Base-by-base conservation (phyloP, 2,329 filamentous ascomycete genomes). In the Pseudocercospora cruenta region DNA sequence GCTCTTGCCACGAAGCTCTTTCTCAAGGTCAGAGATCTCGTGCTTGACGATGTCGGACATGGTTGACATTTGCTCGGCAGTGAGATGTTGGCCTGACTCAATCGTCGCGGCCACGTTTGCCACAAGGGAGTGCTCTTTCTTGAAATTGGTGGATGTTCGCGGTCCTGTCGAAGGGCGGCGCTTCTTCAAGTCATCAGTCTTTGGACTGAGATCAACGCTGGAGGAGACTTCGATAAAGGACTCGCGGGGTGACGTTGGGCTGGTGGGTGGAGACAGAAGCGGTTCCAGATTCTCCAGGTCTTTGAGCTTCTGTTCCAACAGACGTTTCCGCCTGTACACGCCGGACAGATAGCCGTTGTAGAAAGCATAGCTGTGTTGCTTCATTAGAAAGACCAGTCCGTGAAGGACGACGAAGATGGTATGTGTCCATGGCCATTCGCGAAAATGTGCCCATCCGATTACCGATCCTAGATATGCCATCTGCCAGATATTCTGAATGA, bases 401-500 rank as follows among this genome's bases (percentile, higher is more conserved):
- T 94, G 91, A 19, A 94, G 80, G 9, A 91, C 88, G 59, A 92
- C 91, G 76, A 91, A 93, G 19, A 93, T 89, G 1, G 90, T 92
- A 73, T 93, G 91, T 14, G 91, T 92, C 91, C 91, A 94, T 1
- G 91, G 90, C 91, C 91, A 94, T 59, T 92, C 87, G 4, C 91
- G 85, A 73, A 88, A 84, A 58, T 90, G 84, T 0, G 90, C 90
- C 80, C 90, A 87, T 60, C 84, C 86, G 4, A 93, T 80, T 3
- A 90, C 85, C 8, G 82, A 82, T 3, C 80, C 83, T 10, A 93
- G 84, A 71, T 90, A 93, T 14, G 82, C 68, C 0, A 83, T 81
- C 79, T 94, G 89, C 91, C 91, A 94, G 1, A 90, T 80, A 73
- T 90, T 90, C 74, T 94, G 91, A 28, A 93, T 79, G 24, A 93